phyloP scores from a whole-genome alignment of 306 rosid species.

The Vachellia collinsii region DNA sequence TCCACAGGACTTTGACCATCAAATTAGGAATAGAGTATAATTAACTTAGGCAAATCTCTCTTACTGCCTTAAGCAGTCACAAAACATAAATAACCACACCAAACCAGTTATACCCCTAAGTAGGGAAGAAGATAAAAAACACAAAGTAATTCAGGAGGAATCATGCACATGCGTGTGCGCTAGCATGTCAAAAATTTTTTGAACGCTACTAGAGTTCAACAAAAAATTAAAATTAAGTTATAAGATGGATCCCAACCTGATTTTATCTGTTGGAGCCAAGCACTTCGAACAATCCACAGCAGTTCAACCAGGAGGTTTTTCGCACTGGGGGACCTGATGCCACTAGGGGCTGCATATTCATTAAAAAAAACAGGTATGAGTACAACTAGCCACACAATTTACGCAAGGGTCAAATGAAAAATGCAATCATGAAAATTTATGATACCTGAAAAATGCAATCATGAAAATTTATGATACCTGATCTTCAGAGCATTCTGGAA shows the following conservation, averaged over 20 bases:
- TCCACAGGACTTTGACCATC: conserved; percentile 2
- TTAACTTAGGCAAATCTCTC: conserved; percentile 10
- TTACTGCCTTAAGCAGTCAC: background rate
- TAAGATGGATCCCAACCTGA: conserved; percentile 57
- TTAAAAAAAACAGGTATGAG: conserved; percentile 33
- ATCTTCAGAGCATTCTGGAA: conserved; percentile 57
- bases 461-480: conserved; percentile 55
- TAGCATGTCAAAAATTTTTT: background rate
- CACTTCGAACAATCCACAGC: conserved; percentile 84
- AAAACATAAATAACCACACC: background rate
- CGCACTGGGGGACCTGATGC: conserved; percentile 52
- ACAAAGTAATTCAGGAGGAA: conserved; percentile 1
- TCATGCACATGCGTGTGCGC: background rate
- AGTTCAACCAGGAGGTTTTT: conserved; percentile 65
- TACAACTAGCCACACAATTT: conserved; percentile 2
- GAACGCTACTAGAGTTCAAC: conserved; percentile 20
- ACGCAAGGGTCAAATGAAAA: conserved; percentile 12
- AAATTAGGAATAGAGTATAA: conserved; percentile 10
- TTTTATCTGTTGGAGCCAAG: conserved; percentile 66
- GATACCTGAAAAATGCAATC: conserved; percentile 29
- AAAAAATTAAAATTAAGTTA: conserved; percentile 13
- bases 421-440: conserved; percentile 17
- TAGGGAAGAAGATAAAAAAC: conserved; percentile 7
- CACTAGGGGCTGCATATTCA: conserved; percentile 58
- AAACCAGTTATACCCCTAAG: conserved; percentile 8